A percentile compares a stretch with the other conserved stretches of the same genome.
phyloP scores from a whole-genome alignment of 2,329 filamentous ascomycete genomes.

The Arthrobotrys pseudoclavata region DNA sequence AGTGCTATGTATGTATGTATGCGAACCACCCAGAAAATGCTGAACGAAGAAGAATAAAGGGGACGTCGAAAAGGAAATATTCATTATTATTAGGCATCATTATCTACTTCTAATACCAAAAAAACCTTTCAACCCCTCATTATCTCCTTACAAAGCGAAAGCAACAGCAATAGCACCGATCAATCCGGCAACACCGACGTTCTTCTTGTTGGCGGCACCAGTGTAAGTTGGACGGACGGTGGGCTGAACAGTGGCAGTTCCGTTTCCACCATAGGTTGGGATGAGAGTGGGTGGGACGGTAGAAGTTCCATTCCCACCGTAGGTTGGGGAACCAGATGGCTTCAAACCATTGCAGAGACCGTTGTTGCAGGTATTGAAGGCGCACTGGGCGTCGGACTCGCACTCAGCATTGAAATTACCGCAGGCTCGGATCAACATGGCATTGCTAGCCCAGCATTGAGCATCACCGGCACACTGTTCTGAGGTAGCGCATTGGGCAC shows the following conservation, averaged over 20 bases:
- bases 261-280: conserved; percentile 29
- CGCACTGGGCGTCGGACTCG: conserved; percentile 32
- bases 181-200: conserved; percentile 36
- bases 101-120: conserved; percentile 8
- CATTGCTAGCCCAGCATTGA: conserved; percentile 34
- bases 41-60: background rate
- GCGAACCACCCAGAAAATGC: conserved; percentile 9
- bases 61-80: background rate
- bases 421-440: conserved; percentile 35
- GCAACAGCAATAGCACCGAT: conserved; percentile 35
- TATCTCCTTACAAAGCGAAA: conserved; percentile 42
- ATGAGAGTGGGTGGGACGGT: background rate
- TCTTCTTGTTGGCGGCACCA: conserved; percentile 41
- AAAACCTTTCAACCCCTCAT: background rate
- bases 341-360: conserved; percentile 41
- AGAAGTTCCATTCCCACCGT: conserved; percentile 19
- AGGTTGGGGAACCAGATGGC: conserved; percentile 27
- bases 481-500: conserved; percentile 25
- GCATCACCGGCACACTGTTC: conserved; percentile 41
- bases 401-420: conserved; percentile 45
- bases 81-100: conserved; percentile 18
- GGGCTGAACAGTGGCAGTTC: background rate
- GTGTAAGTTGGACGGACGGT: conserved; percentile 32
- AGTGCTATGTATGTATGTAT: conserved; percentile 12
- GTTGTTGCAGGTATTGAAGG: conserved; percentile 40